Evolutionary conservation across 768 basidiomycete genomes (phyloP), one percentile per base, ranked within the genome.

Genomic region (Russula abietina): DNA sequence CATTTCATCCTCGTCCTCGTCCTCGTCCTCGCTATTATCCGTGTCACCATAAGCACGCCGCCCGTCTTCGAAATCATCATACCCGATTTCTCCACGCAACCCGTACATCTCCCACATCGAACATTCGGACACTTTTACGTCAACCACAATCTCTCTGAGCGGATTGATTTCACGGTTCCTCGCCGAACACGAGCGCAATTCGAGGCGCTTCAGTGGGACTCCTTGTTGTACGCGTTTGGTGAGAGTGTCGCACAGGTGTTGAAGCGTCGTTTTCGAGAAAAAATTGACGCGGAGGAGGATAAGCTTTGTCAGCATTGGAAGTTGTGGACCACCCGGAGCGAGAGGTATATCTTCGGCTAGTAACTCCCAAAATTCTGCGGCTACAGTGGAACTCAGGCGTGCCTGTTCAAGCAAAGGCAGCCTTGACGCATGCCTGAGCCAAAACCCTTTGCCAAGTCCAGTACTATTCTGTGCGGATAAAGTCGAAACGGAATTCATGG

Each of bases 151-250:
- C 39, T 41, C 39, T 41, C 5, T 7, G 17, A 41, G 39, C 39
- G 7, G 19, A 6, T 41, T 4, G 39, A 54, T 79, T 57, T 81
- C 36, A 12, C n/a, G 22, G 8, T 36, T 32, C 1, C 0, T 1
- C 12, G 38, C 53, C 1, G 2, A 14, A 14, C 53, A 38, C 7
- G 16, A 14, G n/a, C 33, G 7, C 22, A 54, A 36, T 26, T 54
- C 53, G 36, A 54, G 53, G 22, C 2, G 8, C 36, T 24, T 14
- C 12, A 54, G 22, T 2, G 53, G 53, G 1, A 26, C 33, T 3
- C 53, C 36, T 22, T 38, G 36, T 16, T 24, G 3, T 3, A 26
- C 53, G 53, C 36, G 53, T 38, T 16, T 5, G 6, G 16, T 7
- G 16, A 54, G 52, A 12, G 38, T 38, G n/a, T 54, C 17, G n/a